A percentile compares a stretch with the other conserved stretches of the same genome.
These are phyloP conservation scores for Monosporozyma aquatica DNA, from an alignment of 805 yeast genomes.

Conservation along the genomic window DNA sequence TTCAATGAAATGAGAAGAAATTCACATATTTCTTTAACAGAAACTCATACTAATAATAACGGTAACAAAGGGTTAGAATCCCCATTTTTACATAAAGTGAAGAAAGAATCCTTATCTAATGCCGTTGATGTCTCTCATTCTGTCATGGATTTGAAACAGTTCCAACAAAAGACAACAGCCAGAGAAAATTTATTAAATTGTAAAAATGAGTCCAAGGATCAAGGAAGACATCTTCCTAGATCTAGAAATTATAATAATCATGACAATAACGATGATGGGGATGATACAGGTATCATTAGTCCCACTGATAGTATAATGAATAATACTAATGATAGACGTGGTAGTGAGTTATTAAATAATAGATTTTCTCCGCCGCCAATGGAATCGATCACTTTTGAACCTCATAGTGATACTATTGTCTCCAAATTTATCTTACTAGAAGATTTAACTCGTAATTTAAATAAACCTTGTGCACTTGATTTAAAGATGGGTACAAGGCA, in stretches of 20 bases:
- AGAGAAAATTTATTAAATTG: slow-evolving; percentile 11
- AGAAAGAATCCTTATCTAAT: slow-evolving; percentile 21
- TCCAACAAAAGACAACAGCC: slow-evolving; percentile 21
- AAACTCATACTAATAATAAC: slow-evolving; percentile 8
- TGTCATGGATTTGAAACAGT: slow-evolving; percentile 26
- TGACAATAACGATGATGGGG: not conserved
- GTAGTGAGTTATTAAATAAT: not conserved
- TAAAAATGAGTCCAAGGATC: not conserved
- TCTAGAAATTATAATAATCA: not conserved
- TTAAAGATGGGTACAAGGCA: slow-evolving; percentile 98
- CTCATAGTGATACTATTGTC: slow-evolving; percentile 23
- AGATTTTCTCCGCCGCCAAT: slow-evolving; percentile 3
- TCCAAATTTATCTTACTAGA: slow-evolving; percentile 73
- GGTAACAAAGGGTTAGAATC: slow-evolving; percentile 4
- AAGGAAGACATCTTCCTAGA: too few relatives aligned
- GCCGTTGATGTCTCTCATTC: slow-evolving; percentile 24
- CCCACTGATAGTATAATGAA: not conserved
- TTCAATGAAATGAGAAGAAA: slow-evolving; percentile 10
- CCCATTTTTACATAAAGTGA: slow-evolving; percentile 18
- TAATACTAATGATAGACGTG: not conserved
- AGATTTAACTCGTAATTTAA: slow-evolving; percentile 79
- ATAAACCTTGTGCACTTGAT: slow-evolving; percentile 83
- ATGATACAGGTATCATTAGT: not conserved
- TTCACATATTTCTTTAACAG: slow-evolving; percentile 17
- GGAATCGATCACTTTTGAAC: slow-evolving; percentile 11